A percentile compares a stretch with the other conserved stretches of the same genome.
phyloP scores from a whole-genome alignment of 83 land plant genomes.

The Diphasiastrum complanatum region DNA sequence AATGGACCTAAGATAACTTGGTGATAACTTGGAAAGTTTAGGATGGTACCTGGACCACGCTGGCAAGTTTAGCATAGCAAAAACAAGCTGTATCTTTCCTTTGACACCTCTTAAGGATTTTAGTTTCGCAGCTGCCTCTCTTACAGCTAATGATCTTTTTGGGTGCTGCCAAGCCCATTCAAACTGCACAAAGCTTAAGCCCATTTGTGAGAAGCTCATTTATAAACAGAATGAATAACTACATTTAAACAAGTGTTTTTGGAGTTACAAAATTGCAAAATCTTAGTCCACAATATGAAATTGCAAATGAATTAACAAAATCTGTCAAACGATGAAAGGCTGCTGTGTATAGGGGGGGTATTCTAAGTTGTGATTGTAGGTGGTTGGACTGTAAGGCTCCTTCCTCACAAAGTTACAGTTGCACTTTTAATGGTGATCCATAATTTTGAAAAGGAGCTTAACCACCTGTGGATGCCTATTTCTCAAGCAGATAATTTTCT shows the following conservation, averaged over 20 bases:
- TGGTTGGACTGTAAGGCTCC: not conserved
- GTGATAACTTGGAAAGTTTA: not conserved
- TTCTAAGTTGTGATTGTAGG: not conserved
- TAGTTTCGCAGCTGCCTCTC: conserved; percentile 50
- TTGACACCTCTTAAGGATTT: conserved; percentile 52
- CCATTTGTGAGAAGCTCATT: no score
- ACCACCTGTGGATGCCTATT: no score
- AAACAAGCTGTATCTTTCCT: conserved; percentile 64
- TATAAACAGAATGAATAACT: no score
- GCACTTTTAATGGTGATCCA: no score
- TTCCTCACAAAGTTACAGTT: no score
- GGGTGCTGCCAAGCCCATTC: conserved; percentile 99
- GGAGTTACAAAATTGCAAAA: no score
- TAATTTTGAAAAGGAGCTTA: no score
- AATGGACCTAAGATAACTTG: no score
- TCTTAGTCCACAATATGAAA: no score
- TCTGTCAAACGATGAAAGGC: not conserved
- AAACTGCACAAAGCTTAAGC: conserved; percentile 63
- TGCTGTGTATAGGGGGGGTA: not conserved
- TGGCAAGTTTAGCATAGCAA: conserved; percentile 72
- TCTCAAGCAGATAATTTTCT: no score
- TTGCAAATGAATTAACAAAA: no score
- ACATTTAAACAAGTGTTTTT: no score
- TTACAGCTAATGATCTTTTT: conserved; percentile 59
- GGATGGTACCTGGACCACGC: conserved; percentile 57